phyloP scores from a whole-genome alignment of 2,329 filamentous ascomycete species.

The Lasiodiplodia theobromae region DNA sequence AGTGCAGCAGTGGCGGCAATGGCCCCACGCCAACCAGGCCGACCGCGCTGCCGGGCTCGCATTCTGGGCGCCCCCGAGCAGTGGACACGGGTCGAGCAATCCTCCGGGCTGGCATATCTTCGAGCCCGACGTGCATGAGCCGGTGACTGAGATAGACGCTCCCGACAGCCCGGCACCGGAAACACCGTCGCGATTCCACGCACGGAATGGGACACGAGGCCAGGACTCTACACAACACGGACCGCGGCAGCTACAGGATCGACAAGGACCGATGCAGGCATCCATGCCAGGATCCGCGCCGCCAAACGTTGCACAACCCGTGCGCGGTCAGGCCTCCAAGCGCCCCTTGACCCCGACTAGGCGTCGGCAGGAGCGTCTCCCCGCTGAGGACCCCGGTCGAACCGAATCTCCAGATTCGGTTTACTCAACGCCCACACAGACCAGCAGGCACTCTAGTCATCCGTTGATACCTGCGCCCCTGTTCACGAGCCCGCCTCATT shows the following conservation, averaged over 20 bases:
- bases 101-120: neutral
- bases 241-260: constrained; percentile 18
- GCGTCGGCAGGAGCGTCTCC: constrained; percentile 14
- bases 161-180: constrained; percentile 1
- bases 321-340: constrained; percentile 23
- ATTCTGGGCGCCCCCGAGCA: constrained; percentile 25
- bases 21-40: constrained; percentile 5
- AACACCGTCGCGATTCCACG: constrained; percentile 5
- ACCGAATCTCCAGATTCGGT: constrained; percentile 6
- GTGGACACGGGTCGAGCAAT: constrained; percentile 25
- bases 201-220: neutral
- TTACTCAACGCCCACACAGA: constrained; percentile 17
- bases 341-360: constrained; percentile 10
- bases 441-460: neutral
- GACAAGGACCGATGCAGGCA: constrained; percentile 27
- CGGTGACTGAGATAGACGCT: constrained; percentile 10
- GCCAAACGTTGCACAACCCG: constrained; percentile 26
- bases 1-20: constrained; percentile 8
- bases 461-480: constrained; percentile 26
- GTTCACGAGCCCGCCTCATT: constrained; percentile 28
- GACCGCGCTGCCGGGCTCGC: constrained; percentile 25
- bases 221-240: constrained; percentile 1
- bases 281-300: constrained; percentile 16
- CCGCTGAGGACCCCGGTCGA: constrained; percentile 2
- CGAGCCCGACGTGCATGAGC: constrained; percentile 9